Evolutionary conservation across 2,329 filamentous ascomycete species (phyloP), one percentile per base, ranked within the genome.

Genomic region (Colletotrichum godetiae): DNA sequence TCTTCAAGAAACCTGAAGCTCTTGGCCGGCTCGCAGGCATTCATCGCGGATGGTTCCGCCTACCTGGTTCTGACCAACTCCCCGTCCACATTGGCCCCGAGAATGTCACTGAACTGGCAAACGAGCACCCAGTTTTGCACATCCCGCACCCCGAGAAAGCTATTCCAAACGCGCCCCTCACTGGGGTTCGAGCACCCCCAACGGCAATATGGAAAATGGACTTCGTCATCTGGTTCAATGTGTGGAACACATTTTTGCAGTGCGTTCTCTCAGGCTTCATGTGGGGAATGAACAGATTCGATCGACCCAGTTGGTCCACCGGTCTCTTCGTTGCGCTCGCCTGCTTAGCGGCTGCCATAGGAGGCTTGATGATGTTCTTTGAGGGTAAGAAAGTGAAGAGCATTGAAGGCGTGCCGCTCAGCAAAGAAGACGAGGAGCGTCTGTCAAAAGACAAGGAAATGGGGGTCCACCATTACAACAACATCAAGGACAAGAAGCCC

Each of bases 181-280:
- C 94, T 0, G 93, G 92, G 11, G 81, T 89, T 19, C 90, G 93
- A 5, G 93, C 94, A 0, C 88, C 89, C 3, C 88, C 92, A 2
- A 95, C 93, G 0, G 82, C 83, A 27, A 76, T 89, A 12, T 96
- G 94, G 93, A 95, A 94, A 81, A 85, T 97, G 78, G 94, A 97
- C 76, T 90, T 93, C 69, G 90, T 96, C 42, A 87, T 97, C 46
- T 95, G 92, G 92, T 88, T 92, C 77, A 95, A 95, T 83, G 88
- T 95, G 3, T 87, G 86, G 84, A 97, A 97, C 79, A 97, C 94
- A 0, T 88, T 95, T 67, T 87, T 97, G 57, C 95, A 97, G 81
- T 88, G 88, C 52, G 87, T 90, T 22, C 87, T 97, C 2, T 93
- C 91, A 10, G 92, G 89, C 3, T 93, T 95, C 83, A 97, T 97